phyloP scores from a whole-genome alignment of 2,329 filamentous ascomycete genomes.

The Penicillium occitanis region DNA sequence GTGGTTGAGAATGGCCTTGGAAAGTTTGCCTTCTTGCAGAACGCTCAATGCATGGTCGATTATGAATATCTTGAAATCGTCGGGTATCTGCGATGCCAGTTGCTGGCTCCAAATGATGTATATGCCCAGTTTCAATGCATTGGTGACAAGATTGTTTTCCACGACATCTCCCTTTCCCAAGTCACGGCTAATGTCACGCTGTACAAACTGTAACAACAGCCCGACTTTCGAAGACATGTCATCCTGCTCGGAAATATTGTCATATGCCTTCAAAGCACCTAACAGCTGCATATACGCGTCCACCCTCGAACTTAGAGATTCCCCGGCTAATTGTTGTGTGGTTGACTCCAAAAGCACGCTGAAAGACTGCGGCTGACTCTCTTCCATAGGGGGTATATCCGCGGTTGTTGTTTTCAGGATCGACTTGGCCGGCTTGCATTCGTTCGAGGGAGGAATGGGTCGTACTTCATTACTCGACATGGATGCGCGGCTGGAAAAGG shows the following conservation, averaged over 20 bases:
- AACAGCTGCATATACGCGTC: slow-evolving; percentile 86
- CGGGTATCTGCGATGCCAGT: slow-evolving; percentile 68
- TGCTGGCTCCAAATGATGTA: slow-evolving; percentile 73
- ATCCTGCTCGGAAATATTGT: slow-evolving; percentile 73
- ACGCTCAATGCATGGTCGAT: slow-evolving; percentile 76
- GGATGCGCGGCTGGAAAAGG: slow-evolving; percentile 32
- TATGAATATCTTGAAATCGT: slow-evolving; percentile 77
- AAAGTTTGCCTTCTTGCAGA: slow-evolving; percentile 65
- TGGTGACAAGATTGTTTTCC: slow-evolving; percentile 71
- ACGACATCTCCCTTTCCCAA: slow-evolving; percentile 52
- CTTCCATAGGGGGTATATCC: slow-evolving; percentile 43
- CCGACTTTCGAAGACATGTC: slow-evolving; percentile 74
- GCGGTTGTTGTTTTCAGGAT: slow-evolving; percentile 72
- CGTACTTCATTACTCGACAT: slow-evolving; percentile 35
- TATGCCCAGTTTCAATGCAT: slow-evolving; percentile 74
- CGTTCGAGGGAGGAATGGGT: slow-evolving; percentile 49
- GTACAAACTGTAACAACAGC: slow-evolving; percentile 76
- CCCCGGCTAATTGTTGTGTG: slow-evolving; percentile 73
- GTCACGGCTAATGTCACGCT: slow-evolving; percentile 72
- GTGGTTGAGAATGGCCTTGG: slow-evolving; percentile 76
- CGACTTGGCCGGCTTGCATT: slow-evolving; percentile 61
- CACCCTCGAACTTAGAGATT: slow-evolving; percentile 68
- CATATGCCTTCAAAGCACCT: slow-evolving; percentile 74
- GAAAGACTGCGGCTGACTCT: slow-evolving; percentile 59
- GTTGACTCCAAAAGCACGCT: slow-evolving; percentile 82